Percentiles rank a stretch among this genome's conserved stretches.
Evolutionary conservation across 139 green algal species (phyloP).

Genomic region (Asterochloris sp.): DNA sequence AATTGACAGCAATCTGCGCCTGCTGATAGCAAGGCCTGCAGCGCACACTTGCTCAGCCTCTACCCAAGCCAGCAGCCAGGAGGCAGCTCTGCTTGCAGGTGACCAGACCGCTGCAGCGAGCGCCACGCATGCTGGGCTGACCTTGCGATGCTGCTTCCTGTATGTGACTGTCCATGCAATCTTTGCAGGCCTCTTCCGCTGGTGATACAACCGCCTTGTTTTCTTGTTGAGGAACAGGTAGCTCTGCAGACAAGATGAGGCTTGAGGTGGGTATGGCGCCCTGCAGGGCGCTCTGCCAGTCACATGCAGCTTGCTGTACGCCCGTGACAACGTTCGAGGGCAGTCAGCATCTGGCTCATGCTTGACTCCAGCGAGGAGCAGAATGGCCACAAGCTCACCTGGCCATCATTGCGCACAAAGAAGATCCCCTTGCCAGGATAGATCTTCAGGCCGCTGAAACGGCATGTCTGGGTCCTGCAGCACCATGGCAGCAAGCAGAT

Average conservation of each 20-base stretch:
- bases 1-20: too few relatives aligned
- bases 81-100: too few relatives aligned
- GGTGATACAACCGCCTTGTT: slow-evolving; percentile 85
- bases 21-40: background rate
- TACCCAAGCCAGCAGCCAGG: too few relatives aligned
- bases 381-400: slow-evolving; percentile 46
- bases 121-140: slow-evolving; percentile 3
- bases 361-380: background rate
- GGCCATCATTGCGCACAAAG: slow-evolving; percentile 87
- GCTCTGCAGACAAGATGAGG: slow-evolving; percentile 47
- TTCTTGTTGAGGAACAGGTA: slow-evolving; percentile 98
- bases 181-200: slow-evolving; percentile 93
- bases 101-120: too few relatives aligned
- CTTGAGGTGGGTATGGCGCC: too few relatives aligned
- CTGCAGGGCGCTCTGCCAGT: too few relatives aligned
- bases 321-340: too few relatives aligned
- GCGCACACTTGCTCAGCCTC: too few relatives aligned
- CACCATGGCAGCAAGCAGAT: too few relatives aligned
- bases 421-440: slow-evolving; percentile 93
- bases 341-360: too few relatives aligned
- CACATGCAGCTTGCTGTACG: too few relatives aligned
- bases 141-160: slow-evolving; percentile 98
- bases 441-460: slow-evolving; percentile 97
- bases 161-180: slow-evolving; percentile 94
- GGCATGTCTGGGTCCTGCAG: slow-evolving; percentile 91